Evolutionary conservation across 208 protist genomes (phyloP).

Genomic region (Angomonas deanei): DNA sequence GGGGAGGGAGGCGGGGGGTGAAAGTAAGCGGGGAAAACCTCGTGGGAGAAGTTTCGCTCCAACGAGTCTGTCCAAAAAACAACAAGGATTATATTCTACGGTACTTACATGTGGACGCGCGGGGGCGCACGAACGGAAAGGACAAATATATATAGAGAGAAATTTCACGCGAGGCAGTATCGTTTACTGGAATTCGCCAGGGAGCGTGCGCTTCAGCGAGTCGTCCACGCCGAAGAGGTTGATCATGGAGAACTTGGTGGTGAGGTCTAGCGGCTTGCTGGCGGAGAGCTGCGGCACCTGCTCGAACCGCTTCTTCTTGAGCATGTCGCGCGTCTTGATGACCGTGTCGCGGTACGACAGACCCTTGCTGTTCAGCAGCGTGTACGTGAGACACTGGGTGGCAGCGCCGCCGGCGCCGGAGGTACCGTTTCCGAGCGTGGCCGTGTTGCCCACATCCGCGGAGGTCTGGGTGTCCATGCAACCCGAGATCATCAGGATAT

Average conservation of each 20-base stretch:
- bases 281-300: constrained; percentile 70
- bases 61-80: too few species aligned
- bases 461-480: constrained; percentile 59
- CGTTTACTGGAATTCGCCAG: not conserved
- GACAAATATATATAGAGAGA: too few species aligned
- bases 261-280: constrained; percentile 58
- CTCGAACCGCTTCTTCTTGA: constrained; percentile 39
- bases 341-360: constrained; percentile 49
- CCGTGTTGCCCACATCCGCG: constrained; percentile 49
- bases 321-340: constrained; percentile 48
- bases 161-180: too few species aligned
- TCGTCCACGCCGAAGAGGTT: constrained; percentile 24
- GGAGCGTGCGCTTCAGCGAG: constrained; percentile 22
- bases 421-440: constrained; percentile 35
- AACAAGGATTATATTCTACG: too few species aligned
- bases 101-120: too few species aligned
- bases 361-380: constrained; percentile 34
- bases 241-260: constrained; percentile 42
- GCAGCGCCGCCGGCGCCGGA: constrained; percentile 54
- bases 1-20: too few species aligned
- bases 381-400: constrained; percentile 56
- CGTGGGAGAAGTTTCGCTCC: too few species aligned
- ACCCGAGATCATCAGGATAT: constrained; percentile 65
- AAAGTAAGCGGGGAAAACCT: too few species aligned
- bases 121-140: too few species aligned